phyloP scores from a whole-genome alignment of 2,329 filamentous ascomycete species.

The Phialocephala subalpina region DNA sequence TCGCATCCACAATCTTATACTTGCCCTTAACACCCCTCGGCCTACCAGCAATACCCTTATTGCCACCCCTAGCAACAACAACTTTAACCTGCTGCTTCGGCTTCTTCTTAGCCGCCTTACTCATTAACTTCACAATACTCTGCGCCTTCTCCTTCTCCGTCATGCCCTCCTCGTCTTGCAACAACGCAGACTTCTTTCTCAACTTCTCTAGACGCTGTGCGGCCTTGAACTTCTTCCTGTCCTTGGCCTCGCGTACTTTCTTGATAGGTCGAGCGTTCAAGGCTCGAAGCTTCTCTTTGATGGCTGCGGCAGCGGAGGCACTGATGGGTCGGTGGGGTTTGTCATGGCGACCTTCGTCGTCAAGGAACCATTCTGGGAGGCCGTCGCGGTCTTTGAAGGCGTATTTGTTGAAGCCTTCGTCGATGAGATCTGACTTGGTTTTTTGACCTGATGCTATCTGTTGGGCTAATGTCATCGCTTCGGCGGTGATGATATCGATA shows the following conservation, averaged over 20 bases:
- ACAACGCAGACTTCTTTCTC: slow-evolving; percentile 93
- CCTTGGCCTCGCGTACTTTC: slow-evolving; percentile 96
- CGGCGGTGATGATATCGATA: slow-evolving; percentile 98
- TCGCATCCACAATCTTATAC: slow-evolving; percentile 95
- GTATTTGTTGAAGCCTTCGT: slow-evolving; percentile 94
- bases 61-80: slow-evolving; percentile 85
- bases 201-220: slow-evolving; percentile 92
- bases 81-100: slow-evolving; percentile 84
- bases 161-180: slow-evolving; percentile 89
- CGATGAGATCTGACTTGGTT: slow-evolving; percentile 79
- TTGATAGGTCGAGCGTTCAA: slow-evolving; percentile 97
- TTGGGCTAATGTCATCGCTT: slow-evolving; percentile 97
- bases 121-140: slow-evolving; percentile 82
- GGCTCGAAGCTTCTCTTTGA: slow-evolving; percentile 92
- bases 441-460: slow-evolving; percentile 87
- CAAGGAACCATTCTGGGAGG: slow-evolving; percentile 96
- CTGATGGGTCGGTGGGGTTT: slow-evolving; percentile 88
- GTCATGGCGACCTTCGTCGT: slow-evolving; percentile 88
- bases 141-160: slow-evolving; percentile 96
- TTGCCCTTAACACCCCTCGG: slow-evolving; percentile 93
- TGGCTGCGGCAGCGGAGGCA: slow-evolving; percentile 87
- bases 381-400: slow-evolving; percentile 91
- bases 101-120: slow-evolving; percentile 85
- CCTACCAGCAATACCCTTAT: slow-evolving; percentile 84
- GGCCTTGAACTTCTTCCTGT: slow-evolving; percentile 95